phyloP scores from a whole-genome alignment of 768 basidiomycete species.

The Gyrodon lividus region DNA sequence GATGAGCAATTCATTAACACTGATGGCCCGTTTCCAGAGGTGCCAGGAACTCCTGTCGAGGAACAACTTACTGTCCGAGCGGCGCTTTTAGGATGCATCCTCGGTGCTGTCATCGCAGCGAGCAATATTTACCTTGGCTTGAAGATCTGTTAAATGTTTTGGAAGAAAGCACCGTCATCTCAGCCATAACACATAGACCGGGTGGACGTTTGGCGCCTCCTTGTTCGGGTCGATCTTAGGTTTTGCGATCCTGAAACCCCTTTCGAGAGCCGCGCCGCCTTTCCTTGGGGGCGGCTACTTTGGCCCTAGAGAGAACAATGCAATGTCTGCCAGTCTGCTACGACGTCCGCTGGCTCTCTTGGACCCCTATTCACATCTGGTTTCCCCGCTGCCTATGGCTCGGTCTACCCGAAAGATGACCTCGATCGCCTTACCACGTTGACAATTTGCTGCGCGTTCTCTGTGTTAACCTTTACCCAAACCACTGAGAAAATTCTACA shows the following conservation, averaged over 20 bases:
- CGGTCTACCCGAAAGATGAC: slow-evolving; percentile 49
- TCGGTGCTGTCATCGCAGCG: slow-evolving; percentile 57
- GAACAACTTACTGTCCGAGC: slow-evolving; percentile 54
- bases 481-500: slow-evolving; percentile 60
- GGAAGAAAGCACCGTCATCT: slow-evolving; percentile 42
- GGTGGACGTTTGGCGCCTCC: slow-evolving; percentile 64
- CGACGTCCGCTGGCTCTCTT: slow-evolving; percentile 51
- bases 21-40: slow-evolving; percentile 51
- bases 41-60: slow-evolving; percentile 40
- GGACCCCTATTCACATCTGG: slow-evolving; percentile 61
- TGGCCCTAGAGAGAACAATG: slow-evolving; percentile 59
- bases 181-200: slow-evolving; percentile 46
- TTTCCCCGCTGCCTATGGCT: slow-evolving; percentile 60
- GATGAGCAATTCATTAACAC: slow-evolving; percentile 4
- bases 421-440: slow-evolving; percentile 58
- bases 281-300: slow-evolving; percentile 52
- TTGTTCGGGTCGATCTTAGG: slow-evolving; percentile 45
- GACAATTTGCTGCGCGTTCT: slow-evolving; percentile 53
- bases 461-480: slow-evolving; percentile 68
- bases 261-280: slow-evolving; percentile 47
- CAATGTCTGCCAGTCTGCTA: slow-evolving; percentile 17
- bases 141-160: slow-evolving; percentile 45
- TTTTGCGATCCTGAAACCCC: slow-evolving; percentile 57
- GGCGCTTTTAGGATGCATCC: slow-evolving; percentile 46
- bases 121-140: slow-evolving; percentile 68